A percentile compares a stretch with the other conserved stretches of the same genome.
Conservation (phyloP, 2,329 filamentous ascomycete species). For the Sporothrix protearum region DNA sequence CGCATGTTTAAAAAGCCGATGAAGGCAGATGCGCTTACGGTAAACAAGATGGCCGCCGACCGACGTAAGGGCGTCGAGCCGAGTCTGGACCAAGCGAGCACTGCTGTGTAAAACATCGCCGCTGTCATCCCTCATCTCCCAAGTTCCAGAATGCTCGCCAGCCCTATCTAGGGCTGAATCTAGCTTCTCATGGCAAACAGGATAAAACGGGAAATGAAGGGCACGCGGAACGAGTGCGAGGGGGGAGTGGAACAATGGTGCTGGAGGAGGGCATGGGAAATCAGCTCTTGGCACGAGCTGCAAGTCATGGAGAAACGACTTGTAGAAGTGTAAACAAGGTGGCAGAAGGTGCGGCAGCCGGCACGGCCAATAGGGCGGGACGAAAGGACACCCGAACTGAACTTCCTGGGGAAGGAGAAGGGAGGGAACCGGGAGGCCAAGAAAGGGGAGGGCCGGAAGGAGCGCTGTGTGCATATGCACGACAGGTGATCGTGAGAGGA, state of each 20-base stretch:
- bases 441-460: not conserved
- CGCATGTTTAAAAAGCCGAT: not conserved
- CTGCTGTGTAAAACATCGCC: not conserved
- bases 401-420: not conserved
- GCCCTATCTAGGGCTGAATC: constrained; percentile 24
- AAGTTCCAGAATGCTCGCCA: not conserved
- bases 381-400: not conserved
- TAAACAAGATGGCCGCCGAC: not conserved
- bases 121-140: constrained; percentile 4
- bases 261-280: not conserved
- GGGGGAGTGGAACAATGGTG: not conserved
- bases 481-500: not conserved
- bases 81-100: not conserved
- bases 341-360: not conserved
- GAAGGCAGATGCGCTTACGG: not conserved
- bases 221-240: not conserved
- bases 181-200: not conserved
- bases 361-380: not conserved
- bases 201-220: not conserved
- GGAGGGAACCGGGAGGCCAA: constrained; percentile 8
- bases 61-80: too few relatives aligned
- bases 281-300: not conserved
- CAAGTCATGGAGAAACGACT: too few relatives aligned
- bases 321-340: not conserved
- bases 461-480: not conserved